Percentiles rank a stretch among this genome's conserved stretches.
These are phyloP conservation scores for Escovopsis sp. DNA, from an alignment of 2,329 filamentous ascomycete species.

Conservation along the genomic window DNA sequence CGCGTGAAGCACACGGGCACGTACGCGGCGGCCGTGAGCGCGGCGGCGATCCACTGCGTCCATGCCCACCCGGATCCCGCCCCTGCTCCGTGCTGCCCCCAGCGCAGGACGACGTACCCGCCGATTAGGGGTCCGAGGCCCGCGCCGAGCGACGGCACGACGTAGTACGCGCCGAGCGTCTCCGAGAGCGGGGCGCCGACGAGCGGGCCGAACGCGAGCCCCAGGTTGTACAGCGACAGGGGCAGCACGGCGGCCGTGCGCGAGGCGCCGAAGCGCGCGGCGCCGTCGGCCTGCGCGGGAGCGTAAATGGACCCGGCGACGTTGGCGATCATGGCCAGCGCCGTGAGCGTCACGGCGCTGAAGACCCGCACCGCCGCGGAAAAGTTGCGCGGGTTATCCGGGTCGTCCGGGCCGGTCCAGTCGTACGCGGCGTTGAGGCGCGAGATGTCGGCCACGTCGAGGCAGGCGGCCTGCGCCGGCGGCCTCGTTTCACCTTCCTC, in stretches of 20 bases:
- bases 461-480: slow-evolving; percentile 6
- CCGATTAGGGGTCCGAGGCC: slow-evolving; percentile 48
- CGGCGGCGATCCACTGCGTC: slow-evolving; percentile 28
- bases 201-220: slow-evolving; percentile 37
- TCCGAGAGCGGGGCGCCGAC: slow-evolving; percentile 64
- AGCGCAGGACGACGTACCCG: slow-evolving; percentile 47
- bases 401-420: slow-evolving; percentile 40
- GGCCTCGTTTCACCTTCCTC: neutral
- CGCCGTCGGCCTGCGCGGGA: slow-evolving; percentile 12
- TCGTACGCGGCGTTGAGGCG: slow-evolving; percentile 15
- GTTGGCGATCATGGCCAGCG: slow-evolving; percentile 45
- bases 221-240: slow-evolving; percentile 16
- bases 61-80: slow-evolving; percentile 47
- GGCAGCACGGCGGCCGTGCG: slow-evolving; percentile 12
- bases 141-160: slow-evolving; percentile 52
- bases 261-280: slow-evolving; percentile 9
- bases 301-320: slow-evolving; percentile 19
- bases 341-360: slow-evolving; percentile 58
- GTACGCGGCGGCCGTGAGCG: slow-evolving; percentile 30
- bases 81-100: too few species aligned
- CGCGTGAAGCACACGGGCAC: slow-evolving; percentile 41
- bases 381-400: slow-evolving; percentile 74
- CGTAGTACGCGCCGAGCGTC: slow-evolving; percentile 50
- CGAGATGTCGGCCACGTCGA: slow-evolving; percentile 7
- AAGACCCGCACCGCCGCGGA: slow-evolving; percentile 59